A percentile compares a stretch with the other conserved stretches of the same genome.
phyloP scores from a whole-genome alignment of 441 rosid species.

The Croton setiger region DNA sequence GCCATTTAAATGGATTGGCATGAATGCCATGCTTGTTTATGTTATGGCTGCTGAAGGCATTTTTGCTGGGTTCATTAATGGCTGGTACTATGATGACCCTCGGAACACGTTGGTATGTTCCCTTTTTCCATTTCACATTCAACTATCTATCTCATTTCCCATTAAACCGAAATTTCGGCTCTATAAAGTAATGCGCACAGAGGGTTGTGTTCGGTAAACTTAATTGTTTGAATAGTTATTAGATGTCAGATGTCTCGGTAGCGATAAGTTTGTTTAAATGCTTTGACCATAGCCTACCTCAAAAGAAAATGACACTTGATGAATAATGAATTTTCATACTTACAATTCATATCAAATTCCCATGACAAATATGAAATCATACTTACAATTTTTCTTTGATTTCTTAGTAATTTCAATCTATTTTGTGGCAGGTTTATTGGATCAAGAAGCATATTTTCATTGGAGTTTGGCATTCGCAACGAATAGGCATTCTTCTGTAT shows the following conservation, averaged over 20 bases:
- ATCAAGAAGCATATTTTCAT: conserved; percentile 61
- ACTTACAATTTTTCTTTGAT: background rate
- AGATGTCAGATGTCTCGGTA: too few relatives aligned
- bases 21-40: conserved; percentile 92
- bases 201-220: too few relatives aligned
- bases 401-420: background rate
- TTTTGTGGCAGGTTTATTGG: conserved; percentile 36
- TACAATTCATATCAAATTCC: background rate
- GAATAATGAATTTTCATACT: background rate
- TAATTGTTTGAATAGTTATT: too few relatives aligned
- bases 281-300: background rate
- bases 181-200: too few relatives aligned
- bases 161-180: too few relatives aligned
- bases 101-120: conserved; percentile 52
- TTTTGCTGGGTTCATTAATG: conserved; percentile 77
- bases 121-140: too few relatives aligned
- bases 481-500: conserved; percentile 59
- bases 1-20: conserved; percentile 82
- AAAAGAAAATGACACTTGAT: background rate
- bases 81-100: conserved; percentile 82
- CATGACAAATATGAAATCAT: background rate
- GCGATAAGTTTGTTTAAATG: too few relatives aligned
- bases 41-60: conserved; percentile 95
- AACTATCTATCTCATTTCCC: too few relatives aligned
- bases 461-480: conserved; percentile 60